phyloP scores from a whole-genome alignment of 352 stramenopile genomes.

The Lagenidium sp. region DNA sequence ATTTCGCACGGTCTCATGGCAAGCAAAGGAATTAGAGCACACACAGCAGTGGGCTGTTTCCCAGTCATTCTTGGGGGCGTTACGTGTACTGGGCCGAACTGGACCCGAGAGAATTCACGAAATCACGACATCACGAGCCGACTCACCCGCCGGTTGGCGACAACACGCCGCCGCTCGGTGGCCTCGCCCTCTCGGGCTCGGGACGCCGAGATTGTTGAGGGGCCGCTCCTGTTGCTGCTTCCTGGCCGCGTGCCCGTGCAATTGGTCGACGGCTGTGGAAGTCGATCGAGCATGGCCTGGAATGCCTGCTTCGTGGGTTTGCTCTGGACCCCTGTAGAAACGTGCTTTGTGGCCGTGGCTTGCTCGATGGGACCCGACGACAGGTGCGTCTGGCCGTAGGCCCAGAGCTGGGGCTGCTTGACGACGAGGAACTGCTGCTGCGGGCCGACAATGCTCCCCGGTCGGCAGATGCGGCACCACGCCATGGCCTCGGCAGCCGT shows the following conservation, averaged over 20 bases:
- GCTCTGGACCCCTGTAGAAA: not conserved
- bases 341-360: not conserved
- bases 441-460: slow-evolving; percentile 91
- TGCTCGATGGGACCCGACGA: not conserved
- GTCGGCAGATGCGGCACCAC: slow-evolving; percentile 93
- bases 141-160: too few relatives aligned
- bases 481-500: slow-evolving; percentile 92
- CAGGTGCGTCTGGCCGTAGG: not conserved
- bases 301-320: not conserved
- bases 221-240: too few relatives aligned
- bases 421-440: slow-evolving; percentile 93
- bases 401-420: slow-evolving; percentile 63
- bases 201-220: too few relatives aligned
- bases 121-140: too few relatives aligned
- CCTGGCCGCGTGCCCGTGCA: not conserved
- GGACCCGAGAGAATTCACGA: too few relatives aligned
- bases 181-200: too few relatives aligned
- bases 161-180: too few relatives aligned
- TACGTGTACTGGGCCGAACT: too few relatives aligned
- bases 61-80: too few relatives aligned
- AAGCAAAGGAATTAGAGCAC: too few relatives aligned
- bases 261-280: not conserved
- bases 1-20: too few relatives aligned
- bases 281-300: not conserved
- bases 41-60: too few relatives aligned